Conservation (phyloP, 805 yeast species). For the Sporopachydermia quercuum region DNA sequence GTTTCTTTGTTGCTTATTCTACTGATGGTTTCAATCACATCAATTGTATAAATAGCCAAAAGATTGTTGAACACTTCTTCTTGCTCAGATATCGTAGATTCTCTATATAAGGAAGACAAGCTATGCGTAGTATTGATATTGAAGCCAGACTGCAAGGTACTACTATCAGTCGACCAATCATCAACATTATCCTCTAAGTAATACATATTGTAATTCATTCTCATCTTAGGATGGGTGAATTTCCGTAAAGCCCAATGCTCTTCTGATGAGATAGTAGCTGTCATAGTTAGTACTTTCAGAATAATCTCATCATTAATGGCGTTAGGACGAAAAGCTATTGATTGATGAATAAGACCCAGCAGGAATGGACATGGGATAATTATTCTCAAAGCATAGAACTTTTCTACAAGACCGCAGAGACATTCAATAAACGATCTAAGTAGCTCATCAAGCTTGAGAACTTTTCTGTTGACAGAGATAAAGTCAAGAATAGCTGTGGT, state of each 20-base stretch:
- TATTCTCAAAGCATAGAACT: constrained; percentile 6
- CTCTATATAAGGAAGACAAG: neutral
- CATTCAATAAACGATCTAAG: constrained; percentile 27
- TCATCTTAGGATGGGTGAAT: neutral
- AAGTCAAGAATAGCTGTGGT: constrained; percentile 25
- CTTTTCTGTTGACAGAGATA: constrained; percentile 27
- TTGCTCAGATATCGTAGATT: neutral
- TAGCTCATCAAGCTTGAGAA: constrained; percentile 33
- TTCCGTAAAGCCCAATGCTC: neutral
- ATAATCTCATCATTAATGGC: constrained; percentile 33
- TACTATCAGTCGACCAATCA: neutral
- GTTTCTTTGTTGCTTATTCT: neutral
- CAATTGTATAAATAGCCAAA: constrained; percentile 3
- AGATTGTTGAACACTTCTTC: constrained; percentile 1
- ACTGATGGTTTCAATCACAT: constrained; percentile 7
- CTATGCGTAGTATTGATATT: neutral
- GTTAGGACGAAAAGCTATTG: constrained; percentile 43
- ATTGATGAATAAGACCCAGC: constrained; percentile 38
- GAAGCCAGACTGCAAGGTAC: neutral
- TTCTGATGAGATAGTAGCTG: constrained; percentile 11
- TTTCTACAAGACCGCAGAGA: constrained; percentile 17
- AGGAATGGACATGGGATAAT: constrained; percentile 33
- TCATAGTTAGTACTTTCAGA: constrained; percentile 17
- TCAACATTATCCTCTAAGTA: neutral
- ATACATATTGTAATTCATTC: neutral